Evolutionary conservation across 2,329 filamentous ascomycete genomes (phyloP), one percentile per base, ranked within the genome.

Genomic region (Epicoccum sorghinum): DNA sequence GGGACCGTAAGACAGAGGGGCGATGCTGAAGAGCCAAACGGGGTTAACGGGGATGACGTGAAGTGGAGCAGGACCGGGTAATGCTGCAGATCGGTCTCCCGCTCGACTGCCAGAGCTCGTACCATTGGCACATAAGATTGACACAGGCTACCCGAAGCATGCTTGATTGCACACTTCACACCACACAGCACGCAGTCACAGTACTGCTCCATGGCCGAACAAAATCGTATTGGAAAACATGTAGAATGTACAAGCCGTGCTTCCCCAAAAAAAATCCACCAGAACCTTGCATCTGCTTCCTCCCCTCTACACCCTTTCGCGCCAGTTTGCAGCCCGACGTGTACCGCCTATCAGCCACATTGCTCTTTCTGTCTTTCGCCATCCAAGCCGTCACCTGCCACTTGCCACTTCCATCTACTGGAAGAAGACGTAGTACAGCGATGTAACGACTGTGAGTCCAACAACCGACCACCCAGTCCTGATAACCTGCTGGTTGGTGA

Each of bases 401-500:
- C 29, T 9, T 18, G 24, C 41, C 36, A 7, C 29, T 9, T 23
- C 25, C 48, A 13, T 47, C 57, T 55, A 69, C 49, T 29, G 58
- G 27, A 67, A 46, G 52, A 73, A 66, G 29, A 64, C 50, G 57
- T 70, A 72, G 64, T 74, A 75, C 37, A 72, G 38, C 36, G 62
- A 55, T n/a, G 47, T 47, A 8, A 79, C 73, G 41, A 80, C 75
- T 56, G 79, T 85, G 66, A 86, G 60, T 3, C 80, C 87, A 49
- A 89, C 75, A 29, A 84, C 84, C 36, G 79, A 71, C 85, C 86
- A 90, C 13, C 87, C 88, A 1, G 84, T 86, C 75, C 78, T 79
- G 64, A 85, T 83, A 56, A 90, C 87, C 68, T 82, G 78, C 75
- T 82, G 78, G 71, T 90, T 90, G 66, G 78, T 82, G 57, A 90